Conservation (phyloP, 2,329 filamentous ascomycete genomes). For the Aspergillus hiratsukae region DNA sequence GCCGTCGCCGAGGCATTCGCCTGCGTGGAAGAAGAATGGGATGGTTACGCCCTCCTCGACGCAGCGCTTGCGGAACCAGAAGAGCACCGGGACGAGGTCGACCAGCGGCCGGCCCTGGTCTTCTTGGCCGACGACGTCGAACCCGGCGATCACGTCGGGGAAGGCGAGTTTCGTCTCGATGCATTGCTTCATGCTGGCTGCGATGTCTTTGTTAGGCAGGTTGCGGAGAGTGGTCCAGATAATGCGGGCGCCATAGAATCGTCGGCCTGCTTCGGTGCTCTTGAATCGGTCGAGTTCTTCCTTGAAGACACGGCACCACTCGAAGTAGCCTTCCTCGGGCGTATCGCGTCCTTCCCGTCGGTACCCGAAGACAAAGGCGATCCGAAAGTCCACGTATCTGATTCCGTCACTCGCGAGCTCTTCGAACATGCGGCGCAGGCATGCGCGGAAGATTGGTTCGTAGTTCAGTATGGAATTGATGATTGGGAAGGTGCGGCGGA, state of each 20-base stretch:
- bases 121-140: slow-evolving; percentile 87
- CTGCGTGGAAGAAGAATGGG: slow-evolving; percentile 94
- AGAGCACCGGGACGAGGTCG: slow-evolving; percentile 76
- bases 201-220: slow-evolving; percentile 60
- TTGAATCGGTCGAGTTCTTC: slow-evolving; percentile 78
- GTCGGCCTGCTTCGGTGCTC: slow-evolving; percentile 61
- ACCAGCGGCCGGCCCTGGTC: slow-evolving; percentile 70
- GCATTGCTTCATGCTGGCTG: slow-evolving; percentile 82
- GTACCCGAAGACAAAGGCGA: slow-evolving; percentile 69
- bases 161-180: slow-evolving; percentile 75
- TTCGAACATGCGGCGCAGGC: slow-evolving; percentile 66
- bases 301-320: slow-evolving; percentile 67
- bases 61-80: slow-evolving; percentile 91
- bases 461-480: slow-evolving; percentile 75
- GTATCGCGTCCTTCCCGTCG: slow-evolving; percentile 60
- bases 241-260: slow-evolving; percentile 78
- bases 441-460: slow-evolving; percentile 80
- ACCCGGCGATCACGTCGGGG: slow-evolving; percentile 77
- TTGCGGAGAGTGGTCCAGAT: slow-evolving; percentile 77
- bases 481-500: slow-evolving; percentile 68
- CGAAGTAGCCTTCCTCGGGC: slow-evolving; percentile 62
- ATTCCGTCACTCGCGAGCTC: slow-evolving; percentile 76
- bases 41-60: slow-evolving; percentile 71
- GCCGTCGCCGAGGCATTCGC: slow-evolving; percentile 78
- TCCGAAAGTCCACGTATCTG: slow-evolving; percentile 75